Percentiles rank a stretch among this genome's conserved stretches.
Evolutionary conservation across 129 eudicot genomes (phyloP).

Genomic region (Pseudognaphalium luteoalbum): DNA sequence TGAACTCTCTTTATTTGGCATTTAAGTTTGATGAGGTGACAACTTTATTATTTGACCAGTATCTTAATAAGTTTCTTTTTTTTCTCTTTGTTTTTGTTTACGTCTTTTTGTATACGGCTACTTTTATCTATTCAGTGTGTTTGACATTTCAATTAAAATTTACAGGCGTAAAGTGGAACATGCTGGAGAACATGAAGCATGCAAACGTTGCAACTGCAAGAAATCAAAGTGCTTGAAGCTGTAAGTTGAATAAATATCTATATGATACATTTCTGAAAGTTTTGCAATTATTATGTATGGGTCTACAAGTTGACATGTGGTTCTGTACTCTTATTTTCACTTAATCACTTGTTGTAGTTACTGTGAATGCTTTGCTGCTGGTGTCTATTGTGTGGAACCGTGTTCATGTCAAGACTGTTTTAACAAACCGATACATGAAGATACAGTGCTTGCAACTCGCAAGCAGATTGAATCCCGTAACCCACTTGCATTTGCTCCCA

Average conservation of each 20-base stretch:
- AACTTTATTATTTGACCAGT: background rate
- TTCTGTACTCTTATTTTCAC: slow-evolving; percentile 15
- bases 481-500: slow-evolving; percentile 99
- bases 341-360: slow-evolving; percentile 55
- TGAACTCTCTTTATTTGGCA: background rate
- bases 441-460: slow-evolving; percentile 89
- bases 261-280: background rate
- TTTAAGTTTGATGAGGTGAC: slow-evolving; percentile 1
- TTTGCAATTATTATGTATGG: background rate
- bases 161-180: slow-evolving; percentile 69
- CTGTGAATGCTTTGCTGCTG: slow-evolving; percentile 99
- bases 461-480: slow-evolving; percentile 96
- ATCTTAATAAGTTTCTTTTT: background rate
- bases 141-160: slow-evolving; percentile 20
- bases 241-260: slow-evolving; percentile 54
- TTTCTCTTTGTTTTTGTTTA: background rate
- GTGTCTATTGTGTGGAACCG: slow-evolving; percentile 96
- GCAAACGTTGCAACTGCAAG: slow-evolving; percentile 97
- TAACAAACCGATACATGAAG: slow-evolving; percentile 93
- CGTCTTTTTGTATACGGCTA: background rate
- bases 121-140: background rate
- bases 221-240: slow-evolving; percentile 97
- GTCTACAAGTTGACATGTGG: background rate
- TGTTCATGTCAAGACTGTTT: slow-evolving; percentile 95
- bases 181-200: slow-evolving; percentile 63